Conservation (phyloP, 2,329 filamentous ascomycete species). For the Ceratocystis diversiconidia region DNA sequence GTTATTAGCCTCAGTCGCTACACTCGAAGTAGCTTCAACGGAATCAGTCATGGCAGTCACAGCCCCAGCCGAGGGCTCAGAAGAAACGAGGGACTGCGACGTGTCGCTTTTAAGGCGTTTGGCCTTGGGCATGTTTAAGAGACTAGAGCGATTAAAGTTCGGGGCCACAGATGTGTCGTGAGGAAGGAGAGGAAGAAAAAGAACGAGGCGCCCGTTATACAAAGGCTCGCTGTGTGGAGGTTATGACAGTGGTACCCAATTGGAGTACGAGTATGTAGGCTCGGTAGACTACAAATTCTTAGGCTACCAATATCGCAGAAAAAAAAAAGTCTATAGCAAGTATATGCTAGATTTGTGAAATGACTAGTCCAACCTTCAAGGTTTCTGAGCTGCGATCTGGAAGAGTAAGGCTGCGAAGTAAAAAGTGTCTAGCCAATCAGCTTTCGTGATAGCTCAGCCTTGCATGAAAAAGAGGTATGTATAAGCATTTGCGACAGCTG, state of each 20-base stretch:
- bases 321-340: too few species aligned
- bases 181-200: neutral
- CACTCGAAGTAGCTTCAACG: slow-evolving; percentile 37
- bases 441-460: slow-evolving; percentile 11
- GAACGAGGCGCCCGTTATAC: neutral
- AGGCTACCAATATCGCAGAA: too few species aligned
- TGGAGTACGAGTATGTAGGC: too few species aligned
- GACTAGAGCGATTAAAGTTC: neutral
- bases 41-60: slow-evolving; percentile 26
- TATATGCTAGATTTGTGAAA: too few species aligned
- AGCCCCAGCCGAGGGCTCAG: slow-evolving; percentile 17
- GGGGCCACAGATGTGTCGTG: neutral
- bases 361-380: neutral
- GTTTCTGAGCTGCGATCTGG: neutral
- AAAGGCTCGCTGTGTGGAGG: too few species aligned
- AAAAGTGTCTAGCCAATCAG: slow-evolving; percentile 13
- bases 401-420: slow-evolving; percentile 11
- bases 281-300: too few species aligned
- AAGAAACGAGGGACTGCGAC: slow-evolving; percentile 8
- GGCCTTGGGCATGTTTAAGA: slow-evolving; percentile 38
- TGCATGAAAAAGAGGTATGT: slow-evolving; percentile 2
- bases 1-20: slow-evolving; percentile 57
- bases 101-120: slow-evolving; percentile 43
- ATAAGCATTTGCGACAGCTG: neutral
- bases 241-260: too few species aligned